Base-by-base conservation (phyloP, 2,329 filamentous ascomycete genomes). In the Calonectria leucothoes region DNA sequence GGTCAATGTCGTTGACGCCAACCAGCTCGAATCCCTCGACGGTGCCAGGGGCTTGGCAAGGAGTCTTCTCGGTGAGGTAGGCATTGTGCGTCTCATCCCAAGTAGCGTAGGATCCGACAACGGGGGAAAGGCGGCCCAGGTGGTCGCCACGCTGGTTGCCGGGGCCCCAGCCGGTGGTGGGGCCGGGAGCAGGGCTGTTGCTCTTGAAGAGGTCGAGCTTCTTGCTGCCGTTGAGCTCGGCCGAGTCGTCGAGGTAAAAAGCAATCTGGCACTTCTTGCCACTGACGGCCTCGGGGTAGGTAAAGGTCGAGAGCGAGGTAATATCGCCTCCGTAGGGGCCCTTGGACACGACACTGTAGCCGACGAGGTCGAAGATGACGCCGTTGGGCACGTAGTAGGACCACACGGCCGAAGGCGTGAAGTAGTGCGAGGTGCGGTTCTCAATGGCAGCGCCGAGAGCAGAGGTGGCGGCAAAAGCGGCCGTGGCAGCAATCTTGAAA, bases 121-220 rank as follows among this genome's bases (percentile, higher is more conserved):
- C 14, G 23, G 45, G 59, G 6, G 63, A 68, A 4, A 77, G 66
- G 29, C 76, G 76, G 20, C 73, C 77, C 6, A 81, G 52, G 35
- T 81, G 71, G 15, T 69, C 73, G 72, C 81, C 73, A 67, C 80
- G 79, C 67, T 78, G 77, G 73, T 82, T 82, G 17, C 80, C 80
- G 1, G 78, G 78, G 15, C 72, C 72, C 79, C 79, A 81, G 59
- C 74, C 66, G 12, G 67, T 10, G 29, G 69, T 75, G 29, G 70
- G 55, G 14, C 78, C 72, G 3, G 79, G 78, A 3, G 81, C 79
- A 8, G 79, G 77, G 48, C 66, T 59, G 23, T 67, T 63, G 39
- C 76, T 80, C 25, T 77, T 78, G 73, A 77, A 83, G 59, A 83
- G 52, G 71, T 82, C 81, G 27, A 83, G 69, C 72, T 79, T 79